Evolutionary conservation across 345 rosid genomes (phyloP), one percentile per base, ranked within the genome.

Genomic region (Gossypium raimondii): DNA sequence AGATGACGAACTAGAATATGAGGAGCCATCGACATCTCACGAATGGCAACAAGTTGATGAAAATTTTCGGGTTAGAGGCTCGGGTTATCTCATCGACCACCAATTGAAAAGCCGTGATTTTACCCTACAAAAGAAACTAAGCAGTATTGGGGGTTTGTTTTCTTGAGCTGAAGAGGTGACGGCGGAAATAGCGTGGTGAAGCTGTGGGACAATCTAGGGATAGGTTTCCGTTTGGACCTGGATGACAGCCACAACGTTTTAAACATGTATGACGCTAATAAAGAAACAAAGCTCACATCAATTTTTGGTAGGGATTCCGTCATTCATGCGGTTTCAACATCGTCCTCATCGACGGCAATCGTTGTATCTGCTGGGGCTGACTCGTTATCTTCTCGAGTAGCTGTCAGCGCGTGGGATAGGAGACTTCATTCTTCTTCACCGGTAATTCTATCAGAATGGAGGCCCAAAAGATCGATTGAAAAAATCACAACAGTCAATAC

Each of bases 381-480:
- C 58, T 24, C 47, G 6, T 70, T 71, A 2, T 50, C 74, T 2
- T 82, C 85, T 16, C 61, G 45, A 13, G 77, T 85, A 14, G 51
- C 76, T 20, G 56, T 93, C 22, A 61, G 79, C 38, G 83, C 87
- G 48, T 89, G 97, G 94, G 98, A 93, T 83, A 59, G 76, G 55
- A 95, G 98, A 9, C 78, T 73, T 0, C 83, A 82, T 0, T 73
- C 76, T 14, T 52, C 73, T 68, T 48, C 82, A 22, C 96, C 98
- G 70, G 80, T 84, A 52, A 82, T 93, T 18, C 62, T 88, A 3
- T 91, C 90, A 7, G 98, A 91, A 38, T 89, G 95, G 92, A 78
- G 77, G 60, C 88, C 87, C 11, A 78, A 55, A 48, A 79, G 58
- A 14, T 0, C 67, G 47, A 73, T 70, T 2, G 88, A 82, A 76